phyloP scores from a whole-genome alignment of 495 filamentous ascomycete species.

The Penicillium samsonianum region DNA sequence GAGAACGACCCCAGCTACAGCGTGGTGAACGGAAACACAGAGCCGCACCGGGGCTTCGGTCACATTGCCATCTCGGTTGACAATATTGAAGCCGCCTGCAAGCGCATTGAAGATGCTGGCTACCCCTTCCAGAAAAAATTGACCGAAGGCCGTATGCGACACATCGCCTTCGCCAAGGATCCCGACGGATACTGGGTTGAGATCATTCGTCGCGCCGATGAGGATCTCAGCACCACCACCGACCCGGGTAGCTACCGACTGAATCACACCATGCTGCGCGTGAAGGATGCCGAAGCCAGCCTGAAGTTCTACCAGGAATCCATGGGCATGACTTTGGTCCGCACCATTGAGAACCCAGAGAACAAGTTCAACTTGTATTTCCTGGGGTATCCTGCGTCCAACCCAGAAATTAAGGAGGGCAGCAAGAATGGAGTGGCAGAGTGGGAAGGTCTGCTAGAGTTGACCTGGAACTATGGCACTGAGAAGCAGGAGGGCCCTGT shows the following conservation, averaged over 20 bases:
- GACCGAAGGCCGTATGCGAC: conserved; percentile 80
- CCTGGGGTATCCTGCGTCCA: conserved; percentile 67
- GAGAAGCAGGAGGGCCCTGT: conserved; percentile 82
- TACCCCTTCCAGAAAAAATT: conserved; percentile 95
- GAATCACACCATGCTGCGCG: conserved; percentile 83
- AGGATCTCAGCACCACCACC: conserved; percentile 53
- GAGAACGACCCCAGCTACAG: conserved; percentile 82
- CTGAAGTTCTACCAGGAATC: conserved; percentile 89
- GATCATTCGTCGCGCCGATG: conserved; percentile 58
- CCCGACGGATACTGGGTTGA: conserved; percentile 94
- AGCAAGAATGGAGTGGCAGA: conserved; percentile 59
- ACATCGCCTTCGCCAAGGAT: conserved; percentile 90
- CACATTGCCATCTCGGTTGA: conserved; percentile 88
- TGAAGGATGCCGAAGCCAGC: conserved; percentile 83
- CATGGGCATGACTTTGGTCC: conserved; percentile 80
- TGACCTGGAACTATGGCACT: conserved; percentile 97
- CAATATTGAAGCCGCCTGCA: conserved; percentile 85
- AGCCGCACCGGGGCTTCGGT: conserved; percentile 85
- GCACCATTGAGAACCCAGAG: conserved; percentile 67
- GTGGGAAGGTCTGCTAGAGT: conserved; percentile 80
- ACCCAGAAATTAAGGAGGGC: conserved; percentile 50
- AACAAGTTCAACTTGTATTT: conserved; percentile 90
- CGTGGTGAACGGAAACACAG: conserved; percentile 84
- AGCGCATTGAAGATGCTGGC: conserved; percentile 83
- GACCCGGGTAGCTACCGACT: conserved; percentile 57